These are phyloP conservation scores for Alternaria conjuncta DNA, from an alignment of 2,329 filamentous ascomycete genomes.

Conservation along the genomic window DNA sequence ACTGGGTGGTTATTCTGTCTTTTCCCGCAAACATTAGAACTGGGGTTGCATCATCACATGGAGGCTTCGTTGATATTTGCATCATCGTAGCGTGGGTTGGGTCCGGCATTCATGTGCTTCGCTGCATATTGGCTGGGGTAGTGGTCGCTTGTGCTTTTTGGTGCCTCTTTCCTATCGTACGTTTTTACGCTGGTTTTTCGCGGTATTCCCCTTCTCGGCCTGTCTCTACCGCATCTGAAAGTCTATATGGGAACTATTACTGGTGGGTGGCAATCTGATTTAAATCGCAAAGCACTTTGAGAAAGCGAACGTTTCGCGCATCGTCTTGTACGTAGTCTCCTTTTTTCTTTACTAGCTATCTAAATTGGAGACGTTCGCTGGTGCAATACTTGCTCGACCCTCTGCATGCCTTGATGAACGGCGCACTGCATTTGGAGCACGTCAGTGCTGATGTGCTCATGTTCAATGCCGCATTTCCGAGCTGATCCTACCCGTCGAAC, in stretches of 20 bases:
- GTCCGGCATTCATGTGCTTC: slow-evolving; percentile 29
- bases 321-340: slow-evolving; percentile 10
- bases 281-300: slow-evolving; percentile 11
- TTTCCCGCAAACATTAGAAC: slow-evolving; percentile 33
- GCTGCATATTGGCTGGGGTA: slow-evolving; percentile 27
- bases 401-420: background rate
- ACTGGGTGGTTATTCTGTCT: slow-evolving; percentile 32
- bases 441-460: background rate
- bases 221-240: slow-evolving; percentile 16
- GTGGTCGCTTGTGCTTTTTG: slow-evolving; percentile 35
- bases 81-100: slow-evolving; percentile 31
- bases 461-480: background rate
- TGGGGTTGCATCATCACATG: slow-evolving; percentile 31
- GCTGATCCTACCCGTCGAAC: background rate
- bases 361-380: slow-evolving; percentile 22
- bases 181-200: slow-evolving; percentile 22
- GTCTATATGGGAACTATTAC: slow-evolving; percentile 16
- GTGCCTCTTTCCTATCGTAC: slow-evolving; percentile 13
- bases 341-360: slow-evolving; percentile 11
- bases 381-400: slow-evolving; percentile 7
- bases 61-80: slow-evolving; percentile 33
- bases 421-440: background rate
- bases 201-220: slow-evolving; percentile 13
- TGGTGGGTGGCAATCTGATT: slow-evolving; percentile 29
- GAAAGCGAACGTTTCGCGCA: slow-evolving; percentile 21